phyloP scores from a whole-genome alignment of 768 basidiomycete species.

The Antrodiella citrinella region DNA sequence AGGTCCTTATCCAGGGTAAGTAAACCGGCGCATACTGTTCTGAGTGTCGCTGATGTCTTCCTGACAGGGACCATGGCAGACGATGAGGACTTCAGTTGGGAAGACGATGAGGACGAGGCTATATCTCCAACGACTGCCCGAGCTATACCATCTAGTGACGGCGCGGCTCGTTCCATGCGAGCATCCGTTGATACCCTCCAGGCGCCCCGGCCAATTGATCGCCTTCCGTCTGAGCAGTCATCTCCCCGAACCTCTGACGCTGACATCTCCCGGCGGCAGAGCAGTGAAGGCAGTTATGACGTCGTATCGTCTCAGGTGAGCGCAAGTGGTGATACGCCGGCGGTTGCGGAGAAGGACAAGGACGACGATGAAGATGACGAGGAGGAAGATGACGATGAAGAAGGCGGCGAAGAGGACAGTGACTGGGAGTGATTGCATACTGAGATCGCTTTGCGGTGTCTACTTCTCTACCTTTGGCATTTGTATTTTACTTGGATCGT shows the following conservation, averaged over 20 bases:
- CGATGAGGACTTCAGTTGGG: slow-evolving; percentile 91
- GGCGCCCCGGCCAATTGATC: neutral
- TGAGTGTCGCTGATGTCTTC: slow-evolving; percentile 1
- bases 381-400: slow-evolving; percentile 9
- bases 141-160: neutral
- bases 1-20: slow-evolving; percentile 66
- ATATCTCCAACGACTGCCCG: neutral
- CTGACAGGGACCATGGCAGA: slow-evolving; percentile 40
- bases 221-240: slow-evolving; percentile 7
- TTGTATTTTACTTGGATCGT: neutral
- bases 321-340: slow-evolving; percentile 11
- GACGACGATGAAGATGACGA: slow-evolving; percentile 4
- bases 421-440: slow-evolving; percentile 19
- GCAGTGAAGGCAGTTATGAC: slow-evolving; percentile 29
- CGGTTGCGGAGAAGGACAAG: neutral
- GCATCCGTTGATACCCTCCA: neutral
- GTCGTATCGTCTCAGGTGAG: slow-evolving; percentile 27
- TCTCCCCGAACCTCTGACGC: neutral
- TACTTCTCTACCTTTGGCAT: neutral
- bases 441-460: neutral
- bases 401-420: slow-evolving; percentile 19
- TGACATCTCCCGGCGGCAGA: slow-evolving; percentile 17
- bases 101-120: slow-evolving; percentile 81
- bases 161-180: neutral
- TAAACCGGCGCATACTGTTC: slow-evolving; percentile 3